Conservation (phyloP, 2,329 filamentous ascomycete genomes). For the Ophiostoma fasciatum region DNA sequence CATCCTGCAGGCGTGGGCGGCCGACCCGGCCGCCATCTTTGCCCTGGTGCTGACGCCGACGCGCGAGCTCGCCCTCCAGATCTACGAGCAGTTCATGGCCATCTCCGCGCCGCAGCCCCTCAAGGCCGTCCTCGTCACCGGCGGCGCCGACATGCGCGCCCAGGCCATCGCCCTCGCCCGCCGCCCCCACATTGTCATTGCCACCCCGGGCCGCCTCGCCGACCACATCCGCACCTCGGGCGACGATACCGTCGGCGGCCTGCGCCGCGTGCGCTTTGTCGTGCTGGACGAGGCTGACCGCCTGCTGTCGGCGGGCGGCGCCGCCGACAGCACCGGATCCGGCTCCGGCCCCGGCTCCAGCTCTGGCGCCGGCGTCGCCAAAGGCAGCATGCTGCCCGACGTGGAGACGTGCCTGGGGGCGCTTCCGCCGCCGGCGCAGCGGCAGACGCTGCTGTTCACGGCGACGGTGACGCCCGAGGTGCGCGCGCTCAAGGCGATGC, state of each 20-base stretch:
- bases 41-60: slow-evolving; percentile 82
- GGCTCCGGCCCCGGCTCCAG: slow-evolving; percentile 53
- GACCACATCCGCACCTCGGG: slow-evolving; percentile 89
- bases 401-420: slow-evolving; percentile 76
- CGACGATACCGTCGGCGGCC: slow-evolving; percentile 72
- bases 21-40: slow-evolving; percentile 85
- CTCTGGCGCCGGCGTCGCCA: slow-evolving; percentile 21
- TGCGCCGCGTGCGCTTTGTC: slow-evolving; percentile 67
- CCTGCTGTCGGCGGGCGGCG: slow-evolving; percentile 50
- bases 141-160: slow-evolving; percentile 79
- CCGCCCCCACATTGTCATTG: slow-evolving; percentile 82
- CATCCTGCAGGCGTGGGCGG: slow-evolving; percentile 83
- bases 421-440: slow-evolving; percentile 58
- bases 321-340: slow-evolving; percentile 26
- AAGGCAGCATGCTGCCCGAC: slow-evolving; percentile 86
- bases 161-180: slow-evolving; percentile 75
- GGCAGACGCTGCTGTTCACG: slow-evolving; percentile 94
- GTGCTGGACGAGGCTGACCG: slow-evolving; percentile 95
- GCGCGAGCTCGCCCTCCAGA: slow-evolving; percentile 83
- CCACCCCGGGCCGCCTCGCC: slow-evolving; percentile 81
- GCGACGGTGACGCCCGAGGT: slow-evolving; percentile 92
- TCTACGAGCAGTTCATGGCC: slow-evolving; percentile 90
- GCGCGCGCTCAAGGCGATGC: slow-evolving; percentile 66
- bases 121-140: slow-evolving; percentile 79
- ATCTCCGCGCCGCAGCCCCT: slow-evolving; percentile 78